phyloP scores from a whole-genome alignment of 129 eudicot genomes.

The Flaveria trinervia region DNA sequence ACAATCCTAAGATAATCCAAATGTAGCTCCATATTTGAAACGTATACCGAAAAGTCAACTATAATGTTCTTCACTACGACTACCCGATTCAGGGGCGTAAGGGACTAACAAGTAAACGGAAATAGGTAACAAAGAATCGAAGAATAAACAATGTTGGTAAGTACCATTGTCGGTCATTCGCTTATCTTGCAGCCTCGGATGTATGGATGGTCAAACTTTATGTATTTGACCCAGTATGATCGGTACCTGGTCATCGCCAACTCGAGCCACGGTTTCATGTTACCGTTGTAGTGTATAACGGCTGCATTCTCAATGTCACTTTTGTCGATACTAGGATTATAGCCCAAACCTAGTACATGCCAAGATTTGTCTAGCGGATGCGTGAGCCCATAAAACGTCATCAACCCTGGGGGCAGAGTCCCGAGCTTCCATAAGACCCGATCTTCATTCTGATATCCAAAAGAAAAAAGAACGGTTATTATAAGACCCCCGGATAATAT shows the following conservation, averaged over 20 bases:
- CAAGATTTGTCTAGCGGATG: conserved; percentile 91
- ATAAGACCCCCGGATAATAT: background rate
- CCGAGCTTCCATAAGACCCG: conserved; percentile 94
- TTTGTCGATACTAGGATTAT: conserved; percentile 73
- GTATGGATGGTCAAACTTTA: conserved; percentile 82
- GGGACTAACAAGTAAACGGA: conserved; percentile 16
- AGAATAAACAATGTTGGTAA: conserved; percentile 41
- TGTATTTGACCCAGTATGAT: conserved; percentile 91
- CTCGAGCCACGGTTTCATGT: conserved; percentile 98
- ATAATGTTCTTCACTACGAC: conserved; percentile 35
- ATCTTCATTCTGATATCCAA: conserved; percentile 66
- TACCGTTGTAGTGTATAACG: conserved; percentile 90
- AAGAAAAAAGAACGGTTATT: background rate
- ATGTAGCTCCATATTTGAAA: conserved; percentile 10
- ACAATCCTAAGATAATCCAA: conserved; percentile 7
- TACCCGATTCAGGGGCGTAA: conserved; percentile 25
- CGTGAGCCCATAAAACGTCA: conserved; percentile 88
- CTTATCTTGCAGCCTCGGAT: conserved; percentile 68
- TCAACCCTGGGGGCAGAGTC: conserved; percentile 90
- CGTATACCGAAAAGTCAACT: conserved; percentile 17
- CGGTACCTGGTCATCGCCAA: conserved; percentile 90
- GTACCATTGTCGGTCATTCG: conserved; percentile 37
- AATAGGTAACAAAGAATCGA: conserved; percentile 33
- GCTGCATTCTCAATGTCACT: conserved; percentile 88
- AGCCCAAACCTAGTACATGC: conserved; percentile 98